Evolutionary conservation across 2,329 filamentous ascomycete species (phyloP).

Genomic region (Clarireedia homoeocarpa): DNA sequence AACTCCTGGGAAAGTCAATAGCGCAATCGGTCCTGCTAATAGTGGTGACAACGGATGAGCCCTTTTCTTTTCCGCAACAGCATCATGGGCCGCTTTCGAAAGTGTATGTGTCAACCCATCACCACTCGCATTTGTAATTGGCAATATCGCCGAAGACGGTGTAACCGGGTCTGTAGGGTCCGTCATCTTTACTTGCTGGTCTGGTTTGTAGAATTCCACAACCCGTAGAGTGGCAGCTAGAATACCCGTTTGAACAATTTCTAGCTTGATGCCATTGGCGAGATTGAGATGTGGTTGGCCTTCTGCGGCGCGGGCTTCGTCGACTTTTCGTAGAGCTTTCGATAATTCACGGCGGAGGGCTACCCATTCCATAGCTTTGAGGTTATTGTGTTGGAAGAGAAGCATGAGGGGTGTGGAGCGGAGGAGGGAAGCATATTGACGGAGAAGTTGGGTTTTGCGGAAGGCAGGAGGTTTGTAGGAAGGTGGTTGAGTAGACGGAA

Average conservation of each 20-base stretch:
- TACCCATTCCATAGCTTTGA: slow-evolving; percentile 60
- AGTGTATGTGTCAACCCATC: slow-evolving; percentile 47
- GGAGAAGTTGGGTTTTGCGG: slow-evolving; percentile 81
- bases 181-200: slow-evolving; percentile 25
- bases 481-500: slow-evolving; percentile 67
- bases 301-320: slow-evolving; percentile 42
- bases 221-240: slow-evolving; percentile 79
- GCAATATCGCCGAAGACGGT: slow-evolving; percentile 17
- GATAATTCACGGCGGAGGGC: slow-evolving; percentile 56
- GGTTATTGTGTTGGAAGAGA: slow-evolving; percentile 68
- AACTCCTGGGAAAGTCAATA: slow-evolving; percentile 73
- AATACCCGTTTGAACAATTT: slow-evolving; percentile 83
- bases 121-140: slow-evolving; percentile 14
- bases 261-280: slow-evolving; percentile 60
- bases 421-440: slow-evolving; percentile 65
- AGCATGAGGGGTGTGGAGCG: slow-evolving; percentile 63
- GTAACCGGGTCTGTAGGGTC: slow-evolving; percentile 17
- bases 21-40: slow-evolving; percentile 71
- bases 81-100: slow-evolving; percentile 35
- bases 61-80: slow-evolving; percentile 34
- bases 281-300: slow-evolving; percentile 39
- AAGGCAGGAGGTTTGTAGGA: slow-evolving; percentile 80
- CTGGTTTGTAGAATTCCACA: slow-evolving; percentile 70
- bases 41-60: slow-evolving; percentile 63
- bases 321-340: slow-evolving; percentile 53